Percentiles rank a stretch among this genome's conserved stretches.
These are phyloP conservation scores for Flueggea neowawraea DNA, from an alignment of 441 rosid genomes.

Conservation along the genomic window DNA sequence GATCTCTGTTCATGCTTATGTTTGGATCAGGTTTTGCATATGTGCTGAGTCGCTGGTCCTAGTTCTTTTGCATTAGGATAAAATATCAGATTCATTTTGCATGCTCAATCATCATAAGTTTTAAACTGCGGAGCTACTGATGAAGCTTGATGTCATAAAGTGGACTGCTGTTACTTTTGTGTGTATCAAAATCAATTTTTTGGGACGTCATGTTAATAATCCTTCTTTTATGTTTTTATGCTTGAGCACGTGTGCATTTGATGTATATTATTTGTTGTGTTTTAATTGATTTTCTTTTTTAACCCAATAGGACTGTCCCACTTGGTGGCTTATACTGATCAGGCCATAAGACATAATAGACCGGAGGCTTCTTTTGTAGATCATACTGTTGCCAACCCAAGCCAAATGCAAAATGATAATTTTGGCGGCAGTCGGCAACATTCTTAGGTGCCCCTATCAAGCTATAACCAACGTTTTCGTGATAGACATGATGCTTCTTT, in stretches of 20 bases:
- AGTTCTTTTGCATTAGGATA: too few species aligned
- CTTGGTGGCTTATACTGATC: conserved; percentile 14
- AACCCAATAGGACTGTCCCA: background rate
- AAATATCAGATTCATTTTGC: too few species aligned
- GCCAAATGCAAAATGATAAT: conserved; percentile 17
- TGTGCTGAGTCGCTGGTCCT: background rate
- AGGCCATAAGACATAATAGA: conserved; percentile 12
- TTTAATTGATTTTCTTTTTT: background rate
- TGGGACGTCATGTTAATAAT: too few species aligned
- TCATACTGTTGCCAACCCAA: conserved; percentile 10
- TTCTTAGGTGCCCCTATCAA: background rate
- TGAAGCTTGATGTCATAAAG: too few species aligned
- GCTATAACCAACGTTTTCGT: too few species aligned
- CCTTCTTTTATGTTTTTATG: too few species aligned
- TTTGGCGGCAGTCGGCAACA: conserved; percentile 11
- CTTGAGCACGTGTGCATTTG: too few species aligned
- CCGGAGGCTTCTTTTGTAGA: conserved; percentile 17
- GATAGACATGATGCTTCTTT: too few species aligned
- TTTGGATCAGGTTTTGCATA: background rate
- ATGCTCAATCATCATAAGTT: too few species aligned
- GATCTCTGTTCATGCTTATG: background rate
- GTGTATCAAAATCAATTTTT: too few species aligned
- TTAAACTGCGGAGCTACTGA: too few species aligned
- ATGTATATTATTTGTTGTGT: background rate
- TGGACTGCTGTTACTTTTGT: too few species aligned